Evolutionary conservation across 176 grass and related monocot genomes (phyloP), one percentile per base, ranked within the genome.

Genomic region (Calamus simplicifolius): DNA sequence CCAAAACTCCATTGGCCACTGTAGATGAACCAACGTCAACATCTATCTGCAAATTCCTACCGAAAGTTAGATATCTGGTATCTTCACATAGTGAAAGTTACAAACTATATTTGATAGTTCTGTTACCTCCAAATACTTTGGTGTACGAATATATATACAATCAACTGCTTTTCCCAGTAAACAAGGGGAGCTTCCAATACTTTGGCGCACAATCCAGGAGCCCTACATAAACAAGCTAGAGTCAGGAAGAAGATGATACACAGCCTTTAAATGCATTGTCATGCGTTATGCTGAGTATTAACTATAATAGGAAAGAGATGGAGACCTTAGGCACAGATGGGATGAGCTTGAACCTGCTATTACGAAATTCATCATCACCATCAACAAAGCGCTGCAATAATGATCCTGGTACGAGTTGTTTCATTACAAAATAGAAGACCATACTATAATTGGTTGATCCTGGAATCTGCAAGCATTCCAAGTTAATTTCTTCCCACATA

Each of bases 11-110:
- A 74, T 98, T 98, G 6, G 93, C 87, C 13, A 98, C 87, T 35
- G 87, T 73, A 12, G 93, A 98, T 68, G 93, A 98, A 69, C 93
- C 93, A 73, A 98, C 92, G 69, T 98, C 93, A 58, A 98, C 84
- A 67, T 98, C 93, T 55, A 88, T 78, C 93, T 98, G 84, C 54
- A 70, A 8, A 79, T 67, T 13, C 67, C 51, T 49, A 23, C 35
- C 2, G 2, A 4, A 18, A 49, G 6, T 76, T 23, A 73, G 52
- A 73, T 21, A 23, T 56, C 3, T 5, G 2, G 35, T 43, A 43
- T 13, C 35, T 43, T 43, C 35, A 12, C 35, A 43, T 43, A 10
- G 8, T 43, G 35, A 1, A 43, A 43, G 35, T 43, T 13, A 43
- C 1, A 43, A 43, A 43, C 3, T 43, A 43, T 43, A 2, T 43